Evolutionary conservation across 108 stramenopile genomes (phyloP).

Genomic region (Nannochloropsis gaditana): DNA sequence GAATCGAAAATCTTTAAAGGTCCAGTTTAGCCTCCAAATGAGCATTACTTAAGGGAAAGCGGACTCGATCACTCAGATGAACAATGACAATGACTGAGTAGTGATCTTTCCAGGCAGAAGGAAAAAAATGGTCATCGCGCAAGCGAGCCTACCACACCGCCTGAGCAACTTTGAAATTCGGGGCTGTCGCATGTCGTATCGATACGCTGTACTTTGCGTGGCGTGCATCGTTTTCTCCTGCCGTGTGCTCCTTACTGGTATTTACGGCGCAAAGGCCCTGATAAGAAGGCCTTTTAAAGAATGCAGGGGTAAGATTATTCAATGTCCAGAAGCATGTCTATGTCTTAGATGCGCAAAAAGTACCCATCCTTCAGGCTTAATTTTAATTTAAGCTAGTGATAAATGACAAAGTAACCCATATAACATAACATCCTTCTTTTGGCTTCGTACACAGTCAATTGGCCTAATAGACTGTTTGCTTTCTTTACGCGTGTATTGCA

Average conservation of each 20-base stretch:
- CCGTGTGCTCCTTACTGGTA: constrained; percentile 42
- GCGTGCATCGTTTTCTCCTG: constrained; percentile 59
- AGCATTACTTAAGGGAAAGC: no score
- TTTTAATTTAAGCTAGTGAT: no score
- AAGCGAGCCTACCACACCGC: constrained; percentile 75
- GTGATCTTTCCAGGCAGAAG: constrained; percentile 38
- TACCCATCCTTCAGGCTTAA: not conserved
- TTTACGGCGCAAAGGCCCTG: not conserved
- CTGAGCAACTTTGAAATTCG: constrained; percentile 64
- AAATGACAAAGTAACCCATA: no score
- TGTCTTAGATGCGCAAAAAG: constrained; percentile 38
- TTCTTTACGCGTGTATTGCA: no score
- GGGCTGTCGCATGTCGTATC: constrained; percentile 49
- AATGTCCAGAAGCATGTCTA: constrained; percentile 33
- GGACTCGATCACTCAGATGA: not conserved
- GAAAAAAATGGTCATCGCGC: constrained; percentile 66
- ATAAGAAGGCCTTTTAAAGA: no score
- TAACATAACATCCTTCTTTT: no score
- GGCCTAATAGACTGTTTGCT: no score
- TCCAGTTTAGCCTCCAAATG: no score
- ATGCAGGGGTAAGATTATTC: no score
- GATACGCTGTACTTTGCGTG: constrained; percentile 33
- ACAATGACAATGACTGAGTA: not conserved
- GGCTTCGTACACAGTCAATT: no score
- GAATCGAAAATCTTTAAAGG: no score